These are phyloP conservation scores for Cercospora nicotianae DNA, from an alignment of 2,329 filamentous ascomycete species.

Conservation along the genomic window DNA sequence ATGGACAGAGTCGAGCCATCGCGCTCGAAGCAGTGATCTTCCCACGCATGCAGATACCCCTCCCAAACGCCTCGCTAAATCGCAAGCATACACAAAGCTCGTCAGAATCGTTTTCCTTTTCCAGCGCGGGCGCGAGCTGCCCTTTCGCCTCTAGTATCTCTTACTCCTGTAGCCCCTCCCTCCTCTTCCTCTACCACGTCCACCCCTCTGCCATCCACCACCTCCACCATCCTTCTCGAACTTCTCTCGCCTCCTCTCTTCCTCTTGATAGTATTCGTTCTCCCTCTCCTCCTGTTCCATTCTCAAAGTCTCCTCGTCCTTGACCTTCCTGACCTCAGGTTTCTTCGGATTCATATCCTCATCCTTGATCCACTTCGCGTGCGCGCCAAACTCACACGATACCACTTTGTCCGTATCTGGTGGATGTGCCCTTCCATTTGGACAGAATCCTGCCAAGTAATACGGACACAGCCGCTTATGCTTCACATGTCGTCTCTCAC, in stretches of 20 bases:
- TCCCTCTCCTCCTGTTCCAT: slow-evolving; percentile 60
- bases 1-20: neutral
- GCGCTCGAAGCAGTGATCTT: neutral
- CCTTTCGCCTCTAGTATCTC: slow-evolving; percentile 8
- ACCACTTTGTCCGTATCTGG: slow-evolving; percentile 40
- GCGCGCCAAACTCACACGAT: slow-evolving; percentile 74
- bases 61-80: slow-evolving; percentile 7
- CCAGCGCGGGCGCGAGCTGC: neutral
- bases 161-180: slow-evolving; percentile 22
- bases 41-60: neutral
- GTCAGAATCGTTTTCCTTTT: neutral
- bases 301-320: slow-evolving; percentile 69
- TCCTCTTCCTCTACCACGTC: slow-evolving; percentile 43
- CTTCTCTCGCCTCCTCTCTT: slow-evolving; percentile 47
- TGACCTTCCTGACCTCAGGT: slow-evolving; percentile 63
- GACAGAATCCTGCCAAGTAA: slow-evolving; percentile 93
- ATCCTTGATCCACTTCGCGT: slow-evolving; percentile 73
- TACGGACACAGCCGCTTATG: slow-evolving; percentile 72
- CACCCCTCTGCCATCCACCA: slow-evolving; percentile 49
- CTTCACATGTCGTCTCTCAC: slow-evolving; percentile 84
- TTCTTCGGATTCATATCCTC: slow-evolving; percentile 59
- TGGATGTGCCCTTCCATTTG: slow-evolving; percentile 60
- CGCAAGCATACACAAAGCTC: neutral
- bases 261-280: slow-evolving; percentile 55
- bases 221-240: slow-evolving; percentile 50